Evolutionary conservation across 192 early-diverging fungal species (phyloP).

Genomic region (Coemansia sp.): DNA sequence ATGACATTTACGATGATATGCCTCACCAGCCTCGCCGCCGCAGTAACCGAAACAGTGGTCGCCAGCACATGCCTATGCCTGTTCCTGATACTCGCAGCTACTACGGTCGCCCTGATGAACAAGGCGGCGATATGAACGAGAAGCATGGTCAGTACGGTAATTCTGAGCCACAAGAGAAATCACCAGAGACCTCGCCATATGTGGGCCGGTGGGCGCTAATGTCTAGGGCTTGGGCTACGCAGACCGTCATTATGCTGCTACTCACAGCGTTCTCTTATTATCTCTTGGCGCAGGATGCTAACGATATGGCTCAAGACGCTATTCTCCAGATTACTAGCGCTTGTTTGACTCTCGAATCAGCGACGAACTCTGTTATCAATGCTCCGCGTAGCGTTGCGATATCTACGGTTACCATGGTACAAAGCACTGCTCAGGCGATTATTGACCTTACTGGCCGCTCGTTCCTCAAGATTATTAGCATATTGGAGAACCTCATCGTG

Average conservation of each 20-base stretch:
- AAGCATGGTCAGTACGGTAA: not conserved
- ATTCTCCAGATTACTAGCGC: conserved; percentile 1
- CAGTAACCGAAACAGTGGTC: not conserved
- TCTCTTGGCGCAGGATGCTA: conserved; percentile 18
- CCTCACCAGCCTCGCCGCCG: not conserved
- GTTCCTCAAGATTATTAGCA: conserved; percentile 26
- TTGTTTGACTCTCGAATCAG: conserved; percentile 27
- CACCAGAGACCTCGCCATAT: conserved; percentile 25
- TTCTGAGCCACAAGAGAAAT: not conserved
- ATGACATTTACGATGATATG: conserved; percentile 8
- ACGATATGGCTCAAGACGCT: conserved; percentile 18
- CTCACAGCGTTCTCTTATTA: conserved; percentile 35
- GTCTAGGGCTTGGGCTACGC: conserved; percentile 42
- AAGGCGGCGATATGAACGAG: not conserved
- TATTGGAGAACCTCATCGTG: conserved; percentile 34
- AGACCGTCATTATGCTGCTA: conserved; percentile 38
- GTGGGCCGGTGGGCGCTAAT: conserved; percentile 41
- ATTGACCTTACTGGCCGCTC: conserved; percentile 19
- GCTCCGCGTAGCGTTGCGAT: conserved; percentile 29
- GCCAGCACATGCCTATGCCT: conserved; percentile 20
- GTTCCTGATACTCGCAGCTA: not conserved
- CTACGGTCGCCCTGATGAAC: not conserved
- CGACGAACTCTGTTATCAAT: conserved; percentile 29
- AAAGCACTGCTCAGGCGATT: conserved; percentile 15
- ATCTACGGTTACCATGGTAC: conserved; percentile 24